Base-by-base conservation (phyloP, 106 monocot genomes). In the Iris macrosiphon region DNA sequence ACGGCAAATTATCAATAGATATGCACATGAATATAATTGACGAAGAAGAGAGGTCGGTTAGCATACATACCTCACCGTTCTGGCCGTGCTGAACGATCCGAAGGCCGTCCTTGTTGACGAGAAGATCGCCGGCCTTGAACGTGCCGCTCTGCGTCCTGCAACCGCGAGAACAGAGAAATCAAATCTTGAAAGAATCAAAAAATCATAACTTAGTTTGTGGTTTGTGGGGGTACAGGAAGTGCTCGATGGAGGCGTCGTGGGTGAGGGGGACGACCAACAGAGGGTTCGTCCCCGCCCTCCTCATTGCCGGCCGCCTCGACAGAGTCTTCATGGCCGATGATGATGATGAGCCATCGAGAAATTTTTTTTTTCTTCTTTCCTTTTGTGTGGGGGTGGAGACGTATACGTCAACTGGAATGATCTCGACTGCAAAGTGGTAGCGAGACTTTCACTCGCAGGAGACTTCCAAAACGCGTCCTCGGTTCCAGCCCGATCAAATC, bases 31-130 rank as follows among this genome's bases (percentile, higher is more conserved):
- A n/a, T n/a, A n/a, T n/a, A n/a, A n/a, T n/a, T n/a, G n/a, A n/a
- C n/a, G n/a, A n/a, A n/a, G n/a, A n/a, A n/a, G n/a, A n/a, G n/a
- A n/a, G n/a, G n/a, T n/a, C n/a, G n/a, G n/a, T n/a, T n/a, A n/a
- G n/a, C n/a, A n/a, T n/a, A n/a, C n/a, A 22, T 67, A 88, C 84
- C 78, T 72, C 76, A 33, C 51, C 82, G 31, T 66, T 74, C 59
- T 81, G 67, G 43, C 66, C 59, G 46, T 72, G 77, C 30, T 81
- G 68, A 45, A 89, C 79, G 32, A 94, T 85, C 70, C 89, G 68
- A 14, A 89, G 59, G 52, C 93, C 93, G 29, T 89, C 72, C 88
- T 74, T 94, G 64, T 89, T 89, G 20, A 94, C 93, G 13, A 84
- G 85, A 42, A 94, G 64, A 68, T 94, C 88, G 4, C 78, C 93